These are phyloP conservation scores for Sideroxylon spinosum DNA, from an alignment of 179 eudicot species.

Conservation along the genomic window DNA sequence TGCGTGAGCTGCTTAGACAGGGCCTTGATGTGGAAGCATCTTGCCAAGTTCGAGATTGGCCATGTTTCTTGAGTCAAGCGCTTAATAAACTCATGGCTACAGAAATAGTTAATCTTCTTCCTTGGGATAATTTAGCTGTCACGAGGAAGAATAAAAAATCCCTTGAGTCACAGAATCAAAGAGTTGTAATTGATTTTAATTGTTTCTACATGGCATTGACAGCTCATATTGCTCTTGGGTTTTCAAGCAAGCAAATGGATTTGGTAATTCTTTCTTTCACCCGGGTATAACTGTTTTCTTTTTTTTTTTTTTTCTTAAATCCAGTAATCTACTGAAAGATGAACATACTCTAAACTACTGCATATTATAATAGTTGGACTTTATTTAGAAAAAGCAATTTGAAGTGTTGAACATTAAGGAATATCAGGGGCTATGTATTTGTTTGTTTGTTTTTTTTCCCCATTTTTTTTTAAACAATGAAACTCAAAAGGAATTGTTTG, in stretches of 20 bases:
- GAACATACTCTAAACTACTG: background rate
- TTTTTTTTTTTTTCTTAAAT: background rate
- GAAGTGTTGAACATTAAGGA: background rate
- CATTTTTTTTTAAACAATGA: no score
- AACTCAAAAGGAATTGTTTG: no score
- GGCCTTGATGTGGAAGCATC: conserved; percentile 84
- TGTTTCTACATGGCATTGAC: conserved; percentile 71
- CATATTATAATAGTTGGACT: background rate
- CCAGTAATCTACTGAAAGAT: background rate
- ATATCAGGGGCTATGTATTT: background rate
- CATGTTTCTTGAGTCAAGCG: conserved; percentile 79
- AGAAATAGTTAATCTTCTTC: conserved; percentile 89
- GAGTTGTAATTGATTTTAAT: conserved; percentile 73
- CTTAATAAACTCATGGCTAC: conserved; percentile 73
- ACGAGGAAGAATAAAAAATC: conserved; percentile 89
- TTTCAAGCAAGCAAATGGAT: conserved; percentile 74
- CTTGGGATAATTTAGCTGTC: conserved; percentile 84
- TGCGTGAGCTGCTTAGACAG: conserved; percentile 85
- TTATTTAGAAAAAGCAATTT: conserved; percentile 4
- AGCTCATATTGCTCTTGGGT: conserved; percentile 92
- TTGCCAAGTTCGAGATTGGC: conserved; percentile 90
- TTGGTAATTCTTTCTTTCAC: conserved; percentile 52
- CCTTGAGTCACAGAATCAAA: conserved; percentile 86
- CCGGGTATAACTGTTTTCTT: background rate
- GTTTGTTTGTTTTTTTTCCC: no score